Base-by-base conservation (phyloP, 2,329 filamentous ascomycete species). In the Cordyceps cateniannulata region DNA sequence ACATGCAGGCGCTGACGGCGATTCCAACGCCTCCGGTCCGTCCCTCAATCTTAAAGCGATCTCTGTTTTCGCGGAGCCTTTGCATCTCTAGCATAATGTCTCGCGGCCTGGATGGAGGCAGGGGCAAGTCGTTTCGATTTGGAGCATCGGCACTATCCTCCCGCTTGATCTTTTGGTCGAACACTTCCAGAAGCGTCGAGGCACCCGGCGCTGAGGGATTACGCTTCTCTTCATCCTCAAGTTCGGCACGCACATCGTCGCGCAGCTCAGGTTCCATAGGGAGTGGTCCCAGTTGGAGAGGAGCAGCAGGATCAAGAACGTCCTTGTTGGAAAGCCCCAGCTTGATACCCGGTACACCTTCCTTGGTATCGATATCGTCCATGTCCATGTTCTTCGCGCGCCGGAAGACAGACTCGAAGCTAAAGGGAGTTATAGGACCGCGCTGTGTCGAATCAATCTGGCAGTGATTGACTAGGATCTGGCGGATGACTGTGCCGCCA, bases 71-170 rank as follows among this genome's bases (percentile, higher is more conserved):
- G 65, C 91, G 90, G 10, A 98, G 86, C 71, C 93, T 95, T 69
- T 95, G 91, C 68, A 98, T 92, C 73, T 98, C 95, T 77, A 97
- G 90, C 29, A 91, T 85, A 8, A 99, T 92, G 68, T 99, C 95
- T 63, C 93, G 84, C 3, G 92, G 91, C 20, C 92, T 85, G 0
- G 93, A 96, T 5, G 92, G 89, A 1, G 95, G 95, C 24, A 96
- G 85, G 2, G 95, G 93, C 24, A 98, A 83, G 25, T 93, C 88
- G 18, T 88, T 81, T 48, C 93, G 85, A 52, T 79, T 87, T 2
- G 93, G 93, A 0, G 82, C 90, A 70, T 98, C 95, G 27, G 88
- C 88, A 56, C 89, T 89, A 38, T 96, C 93, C 73, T 97, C 95
- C 27, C 89, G 85, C 77, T 99, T 99, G 51, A 89, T 88, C 71